Evolutionary conservation across 2,329 filamentous ascomycete genomes (phyloP).

Genomic region (Verticillium longisporum): DNA sequence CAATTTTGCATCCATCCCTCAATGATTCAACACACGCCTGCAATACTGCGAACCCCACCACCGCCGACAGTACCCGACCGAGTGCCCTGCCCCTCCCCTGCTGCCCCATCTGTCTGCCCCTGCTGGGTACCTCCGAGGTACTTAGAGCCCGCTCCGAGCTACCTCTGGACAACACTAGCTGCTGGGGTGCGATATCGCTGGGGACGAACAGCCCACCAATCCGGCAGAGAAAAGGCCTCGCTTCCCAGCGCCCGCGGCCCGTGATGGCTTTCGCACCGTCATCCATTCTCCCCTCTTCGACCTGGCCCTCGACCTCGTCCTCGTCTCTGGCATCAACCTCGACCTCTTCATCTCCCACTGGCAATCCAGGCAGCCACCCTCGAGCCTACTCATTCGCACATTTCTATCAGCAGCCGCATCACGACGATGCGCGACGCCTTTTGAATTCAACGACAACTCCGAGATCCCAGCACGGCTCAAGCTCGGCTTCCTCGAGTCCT

Average conservation of each 20-base stretch:
- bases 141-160: not conserved
- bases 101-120: not conserved
- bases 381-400: slow-evolving; percentile 3
- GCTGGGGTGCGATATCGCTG: slow-evolving; percentile 2
- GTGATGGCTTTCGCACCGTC: slow-evolving; percentile 9
- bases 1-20: not conserved
- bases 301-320: not conserved
- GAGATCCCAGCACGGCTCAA: slow-evolving; percentile 4
- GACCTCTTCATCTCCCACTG: slow-evolving; percentile 1
- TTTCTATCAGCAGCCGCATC: not conserved
- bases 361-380: slow-evolving; percentile 3
- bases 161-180: not conserved
- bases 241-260: slow-evolving; percentile 4
- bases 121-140: not conserved
- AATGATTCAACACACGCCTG: not conserved
- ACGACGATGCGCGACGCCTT: slow-evolving; percentile 5
- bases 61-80: slow-evolving; percentile 7
- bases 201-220: not conserved
- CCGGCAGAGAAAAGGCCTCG: slow-evolving; percentile 1
- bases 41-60: slow-evolving; percentile 6
- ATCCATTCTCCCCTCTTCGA: slow-evolving; percentile 6
- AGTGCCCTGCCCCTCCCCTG: not conserved
- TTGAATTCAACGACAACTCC: not conserved
- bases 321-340: not conserved
- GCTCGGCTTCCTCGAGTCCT: slow-evolving; percentile 8